Percentiles rank a stretch among this genome's conserved stretches.
Evolutionary conservation across 2,329 filamentous ascomycete genomes (phyloP).

Genomic region (Diplodia sapinea): DNA sequence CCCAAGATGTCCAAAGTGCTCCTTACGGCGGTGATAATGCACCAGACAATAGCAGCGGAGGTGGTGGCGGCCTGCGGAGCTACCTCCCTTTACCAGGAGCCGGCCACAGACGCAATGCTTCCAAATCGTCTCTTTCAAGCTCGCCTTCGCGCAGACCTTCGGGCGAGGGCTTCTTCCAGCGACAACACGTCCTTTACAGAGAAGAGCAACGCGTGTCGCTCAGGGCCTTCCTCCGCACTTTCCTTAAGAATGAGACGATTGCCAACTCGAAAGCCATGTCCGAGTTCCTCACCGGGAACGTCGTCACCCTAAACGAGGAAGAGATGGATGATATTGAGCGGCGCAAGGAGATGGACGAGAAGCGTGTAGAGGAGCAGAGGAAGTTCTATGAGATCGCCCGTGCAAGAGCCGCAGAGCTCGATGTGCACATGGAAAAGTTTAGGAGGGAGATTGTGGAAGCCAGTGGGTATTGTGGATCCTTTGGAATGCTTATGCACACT

Average conservation of each 20-base stretch:
- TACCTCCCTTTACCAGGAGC: slow-evolving; percentile 46
- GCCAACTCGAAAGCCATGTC: slow-evolving; percentile 81
- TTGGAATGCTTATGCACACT: slow-evolving; percentile 30
- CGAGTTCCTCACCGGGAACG: slow-evolving; percentile 79
- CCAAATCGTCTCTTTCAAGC: slow-evolving; percentile 44
- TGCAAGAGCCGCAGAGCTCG: slow-evolving; percentile 86
- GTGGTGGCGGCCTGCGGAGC: slow-evolving; percentile 50
- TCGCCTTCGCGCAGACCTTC: slow-evolving; percentile 34
- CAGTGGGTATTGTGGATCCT: slow-evolving; percentile 60
- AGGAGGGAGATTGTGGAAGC: slow-evolving; percentile 70
- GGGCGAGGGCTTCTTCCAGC: slow-evolving; percentile 37
- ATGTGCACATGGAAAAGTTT: slow-evolving; percentile 95
- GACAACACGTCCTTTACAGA: slow-evolving; percentile 71
- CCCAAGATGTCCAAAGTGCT: slow-evolving; percentile 59
- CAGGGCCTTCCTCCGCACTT: slow-evolving; percentile 83
- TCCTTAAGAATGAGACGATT: slow-evolving; percentile 83
- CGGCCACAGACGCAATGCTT: slow-evolving; percentile 52
- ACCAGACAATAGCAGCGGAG: slow-evolving; percentile 39
- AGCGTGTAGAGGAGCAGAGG: slow-evolving; percentile 88
- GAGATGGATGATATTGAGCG: slow-evolving; percentile 81
- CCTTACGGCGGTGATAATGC: slow-evolving; percentile 12
- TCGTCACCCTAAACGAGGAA: slow-evolving; percentile 76
- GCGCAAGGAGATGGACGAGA: slow-evolving; percentile 82
- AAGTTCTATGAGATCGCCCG: slow-evolving; percentile 95
- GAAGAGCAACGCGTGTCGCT: slow-evolving; percentile 92